Evolutionary conservation across 1,284 basidiomycete genomes (phyloP).

Genomic region (Irpex rosettiformis): DNA sequence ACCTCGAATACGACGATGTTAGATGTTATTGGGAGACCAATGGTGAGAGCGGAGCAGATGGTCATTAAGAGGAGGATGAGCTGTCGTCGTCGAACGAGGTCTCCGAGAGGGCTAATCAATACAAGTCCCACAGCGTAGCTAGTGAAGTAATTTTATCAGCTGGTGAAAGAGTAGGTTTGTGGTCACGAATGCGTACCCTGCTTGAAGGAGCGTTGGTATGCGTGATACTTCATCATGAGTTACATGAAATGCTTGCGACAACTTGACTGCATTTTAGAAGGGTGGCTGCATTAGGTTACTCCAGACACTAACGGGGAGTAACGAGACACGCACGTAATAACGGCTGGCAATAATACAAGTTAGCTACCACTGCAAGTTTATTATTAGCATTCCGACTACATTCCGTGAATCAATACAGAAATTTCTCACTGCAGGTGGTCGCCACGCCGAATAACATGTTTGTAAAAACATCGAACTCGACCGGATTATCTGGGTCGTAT

Average conservation of each 20-base stretch:
- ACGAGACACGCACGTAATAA: constrained; percentile 42
- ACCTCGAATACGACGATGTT: constrained; percentile 41
- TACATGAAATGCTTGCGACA: not conserved
- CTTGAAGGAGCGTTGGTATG: constrained; percentile 1
- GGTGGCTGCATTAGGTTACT: not conserved
- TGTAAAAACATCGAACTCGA: constrained; percentile 56
- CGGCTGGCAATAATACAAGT: constrained; percentile 74
- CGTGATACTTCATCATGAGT: not conserved
- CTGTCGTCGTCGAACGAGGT: constrained; percentile 47
- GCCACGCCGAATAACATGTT: constrained; percentile 66
- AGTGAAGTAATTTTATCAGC: not conserved
- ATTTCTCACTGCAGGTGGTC: constrained; percentile 51
- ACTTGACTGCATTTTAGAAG: not conserved
- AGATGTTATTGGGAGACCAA: constrained; percentile 44
- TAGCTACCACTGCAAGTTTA: constrained; percentile 45
- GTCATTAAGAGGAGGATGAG: constrained; percentile 39
- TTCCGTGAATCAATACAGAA: not conserved
- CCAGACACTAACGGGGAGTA: not conserved
- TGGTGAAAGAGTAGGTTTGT: not conserved
- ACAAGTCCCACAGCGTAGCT: constrained; percentile 46
- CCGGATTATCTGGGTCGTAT: constrained; percentile 55
- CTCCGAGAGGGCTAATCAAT: constrained; percentile 48
- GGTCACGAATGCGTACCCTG: constrained; percentile 28
- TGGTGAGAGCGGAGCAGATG: constrained; percentile 35
- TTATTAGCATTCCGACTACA: not conserved